phyloP scores from a whole-genome alignment of 2,329 filamentous ascomycete species.

The Elsinoe perseae region DNA sequence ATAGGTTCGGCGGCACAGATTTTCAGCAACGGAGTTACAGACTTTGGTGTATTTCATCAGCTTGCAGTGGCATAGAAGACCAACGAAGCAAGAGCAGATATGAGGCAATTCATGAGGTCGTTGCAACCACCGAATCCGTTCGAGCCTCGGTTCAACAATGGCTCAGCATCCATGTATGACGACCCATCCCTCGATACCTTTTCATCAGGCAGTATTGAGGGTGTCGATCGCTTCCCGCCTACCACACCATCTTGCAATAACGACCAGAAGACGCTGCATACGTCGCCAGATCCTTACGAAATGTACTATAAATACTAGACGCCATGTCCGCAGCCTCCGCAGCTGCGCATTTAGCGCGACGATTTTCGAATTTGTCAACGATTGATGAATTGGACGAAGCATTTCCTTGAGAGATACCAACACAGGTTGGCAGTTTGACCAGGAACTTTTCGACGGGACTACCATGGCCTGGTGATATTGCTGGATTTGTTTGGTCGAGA shows the following conservation, averaged over 20 bases:
- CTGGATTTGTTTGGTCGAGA: background rate
- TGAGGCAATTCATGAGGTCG: background rate
- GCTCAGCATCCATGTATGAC: background rate
- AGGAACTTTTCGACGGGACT: no score
- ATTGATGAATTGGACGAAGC: background rate
- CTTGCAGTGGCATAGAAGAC: conserved; percentile 13
- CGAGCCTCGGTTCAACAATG: background rate
- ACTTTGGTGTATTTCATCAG: conserved; percentile 4
- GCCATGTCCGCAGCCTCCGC: background rate
- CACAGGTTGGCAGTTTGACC: no score
- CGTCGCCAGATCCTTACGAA: background rate
- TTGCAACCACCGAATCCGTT: background rate
- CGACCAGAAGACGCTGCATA: background rate
- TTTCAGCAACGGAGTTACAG: background rate
- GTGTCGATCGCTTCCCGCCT: background rate
- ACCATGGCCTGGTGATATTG: no score
- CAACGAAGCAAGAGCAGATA: conserved; percentile 2
- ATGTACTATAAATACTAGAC: background rate
- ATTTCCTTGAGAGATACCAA: background rate
- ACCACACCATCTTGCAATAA: background rate
- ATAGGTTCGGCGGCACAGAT: background rate
- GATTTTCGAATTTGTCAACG: background rate
- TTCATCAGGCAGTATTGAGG: background rate
- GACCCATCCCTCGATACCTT: background rate
- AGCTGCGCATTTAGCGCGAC: background rate